phyloP scores from a whole-genome alignment of 164 flowering plant species.

The Echeveria elegans region DNA sequence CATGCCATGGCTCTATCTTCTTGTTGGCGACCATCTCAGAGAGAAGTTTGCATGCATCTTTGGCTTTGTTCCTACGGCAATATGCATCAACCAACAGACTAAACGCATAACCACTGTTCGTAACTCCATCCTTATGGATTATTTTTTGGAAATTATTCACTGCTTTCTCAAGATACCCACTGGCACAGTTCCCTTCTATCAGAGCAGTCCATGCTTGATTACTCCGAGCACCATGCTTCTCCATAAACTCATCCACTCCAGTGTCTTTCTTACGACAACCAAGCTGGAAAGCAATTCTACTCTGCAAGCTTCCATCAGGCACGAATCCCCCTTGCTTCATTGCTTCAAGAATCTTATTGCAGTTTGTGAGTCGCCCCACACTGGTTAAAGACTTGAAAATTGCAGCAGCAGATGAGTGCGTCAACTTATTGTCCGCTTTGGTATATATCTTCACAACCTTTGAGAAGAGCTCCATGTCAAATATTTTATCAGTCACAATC shows the following conservation, averaged over 20 bases:
- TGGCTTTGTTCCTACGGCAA: slow-evolving; percentile 34
- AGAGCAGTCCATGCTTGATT: slow-evolving; percentile 34
- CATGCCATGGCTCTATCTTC: slow-evolving; percentile 39
- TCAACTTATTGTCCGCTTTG: slow-evolving; percentile 35
- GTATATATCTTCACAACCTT: slow-evolving; percentile 40
- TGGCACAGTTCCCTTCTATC: slow-evolving; percentile 47
- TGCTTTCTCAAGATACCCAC: slow-evolving; percentile 50
- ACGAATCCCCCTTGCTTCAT: slow-evolving; percentile 50
- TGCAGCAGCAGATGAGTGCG: slow-evolving; percentile 28
- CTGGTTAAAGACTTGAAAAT: slow-evolving; percentile 54
- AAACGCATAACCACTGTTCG: slow-evolving; percentile 36
- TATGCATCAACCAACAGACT: slow-evolving; percentile 38
- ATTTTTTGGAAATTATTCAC: slow-evolving; percentile 31
- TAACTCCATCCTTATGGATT: slow-evolving; percentile 31
- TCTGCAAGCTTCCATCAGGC: slow-evolving; percentile 21
- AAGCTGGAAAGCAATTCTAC: slow-evolving; percentile 32
- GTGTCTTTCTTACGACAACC: slow-evolving; percentile 31
- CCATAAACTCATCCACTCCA: slow-evolving; percentile 34
- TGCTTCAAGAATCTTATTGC: slow-evolving; percentile 42
- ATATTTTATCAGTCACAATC: slow-evolving; percentile 31
- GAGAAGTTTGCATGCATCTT: slow-evolving; percentile 43
- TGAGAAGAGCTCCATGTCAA: slow-evolving; percentile 46
- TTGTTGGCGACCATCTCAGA: slow-evolving; percentile 27
- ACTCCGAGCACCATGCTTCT: slow-evolving; percentile 25
- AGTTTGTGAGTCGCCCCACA: slow-evolving; percentile 47